Conservation (phyloP, 257 asterid genomes). For the Ehretia macrophylla region DNA sequence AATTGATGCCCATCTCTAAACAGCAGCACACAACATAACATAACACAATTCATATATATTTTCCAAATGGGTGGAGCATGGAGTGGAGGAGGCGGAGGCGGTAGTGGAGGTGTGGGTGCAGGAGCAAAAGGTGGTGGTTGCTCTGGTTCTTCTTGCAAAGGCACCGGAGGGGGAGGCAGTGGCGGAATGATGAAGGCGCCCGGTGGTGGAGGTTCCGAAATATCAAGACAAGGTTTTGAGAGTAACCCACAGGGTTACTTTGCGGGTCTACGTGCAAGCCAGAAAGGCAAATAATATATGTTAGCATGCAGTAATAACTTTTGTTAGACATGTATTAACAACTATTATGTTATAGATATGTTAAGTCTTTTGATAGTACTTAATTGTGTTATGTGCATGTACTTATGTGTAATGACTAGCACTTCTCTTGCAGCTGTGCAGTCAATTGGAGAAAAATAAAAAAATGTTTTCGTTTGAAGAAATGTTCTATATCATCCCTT, state of each 20-base stretch:
- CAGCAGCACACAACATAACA: not conserved
- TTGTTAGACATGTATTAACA: no score
- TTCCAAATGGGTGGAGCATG: not conserved
- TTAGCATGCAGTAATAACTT: no score
- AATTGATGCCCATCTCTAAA: no score
- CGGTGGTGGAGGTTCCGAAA: slow-evolving; percentile 16
- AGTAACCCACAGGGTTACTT: slow-evolving; percentile 30
- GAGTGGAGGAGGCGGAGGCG: not conserved
- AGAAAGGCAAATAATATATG: not conserved
- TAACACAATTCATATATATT: not conserved
- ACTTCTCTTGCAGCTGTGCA: no score
- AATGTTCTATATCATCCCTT: no score
- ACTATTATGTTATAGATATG: no score
- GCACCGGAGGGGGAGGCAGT: no score
- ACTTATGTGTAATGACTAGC: no score
- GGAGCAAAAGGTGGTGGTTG: slow-evolving; percentile 6
- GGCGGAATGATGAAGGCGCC: slow-evolving; percentile 31
- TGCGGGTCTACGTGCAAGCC: slow-evolving; percentile 19
- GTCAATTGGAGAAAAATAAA: no score
- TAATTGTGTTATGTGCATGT: no score
- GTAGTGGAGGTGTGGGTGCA: not conserved
- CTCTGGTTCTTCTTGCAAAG: not conserved
- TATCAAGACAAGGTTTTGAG: slow-evolving; percentile 26
- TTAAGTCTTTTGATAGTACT: no score
- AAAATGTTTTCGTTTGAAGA: no score